These are phyloP conservation scores for Rhodofomes roseus DNA, from an alignment of 1,284 basidiomycete species.

Conservation along the genomic window DNA sequence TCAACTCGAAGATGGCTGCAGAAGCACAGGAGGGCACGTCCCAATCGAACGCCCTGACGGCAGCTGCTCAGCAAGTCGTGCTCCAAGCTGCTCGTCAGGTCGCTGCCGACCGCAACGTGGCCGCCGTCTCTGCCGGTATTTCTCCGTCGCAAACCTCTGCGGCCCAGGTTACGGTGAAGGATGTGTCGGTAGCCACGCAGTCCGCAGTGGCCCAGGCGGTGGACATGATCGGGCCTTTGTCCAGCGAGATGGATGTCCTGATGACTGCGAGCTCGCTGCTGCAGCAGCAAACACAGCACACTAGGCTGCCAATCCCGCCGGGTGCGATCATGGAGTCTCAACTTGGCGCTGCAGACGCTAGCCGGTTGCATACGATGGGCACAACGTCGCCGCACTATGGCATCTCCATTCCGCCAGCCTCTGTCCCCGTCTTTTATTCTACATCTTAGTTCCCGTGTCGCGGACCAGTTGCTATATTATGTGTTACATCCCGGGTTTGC, in stretches of 20 bases:
- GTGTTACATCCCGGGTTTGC: constrained; percentile 11
- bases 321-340: constrained; percentile 12
- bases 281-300: constrained; percentile 36
- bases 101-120: constrained; percentile 49
- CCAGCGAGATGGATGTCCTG: constrained; percentile 65
- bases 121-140: constrained; percentile 39
- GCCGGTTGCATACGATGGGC: constrained; percentile 24
- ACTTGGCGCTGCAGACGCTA: constrained; percentile 14
- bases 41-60: constrained; percentile 50
- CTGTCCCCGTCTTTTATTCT: constrained; percentile 17
- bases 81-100: constrained; percentile 72
- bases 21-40: constrained; percentile 43
- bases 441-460: constrained; percentile 9
- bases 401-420: constrained; percentile 10
- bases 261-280: constrained; percentile 63
- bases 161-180: constrained; percentile 68
- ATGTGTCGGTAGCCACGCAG: constrained; percentile 75
- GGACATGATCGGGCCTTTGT: constrained; percentile 55
- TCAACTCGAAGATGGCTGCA: constrained; percentile 61
- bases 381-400: constrained; percentile 17
- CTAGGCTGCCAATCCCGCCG: constrained; percentile 9
- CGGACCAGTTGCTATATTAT: constrained; percentile 9
- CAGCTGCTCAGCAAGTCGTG: constrained; percentile 75
- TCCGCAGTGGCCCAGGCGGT: constrained; percentile 67
- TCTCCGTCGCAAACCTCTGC: constrained; percentile 36